Percentiles rank a stretch among this genome's conserved stretches.
phyloP scores from a whole-genome alignment of 345 rosid genomes.

The Brassica cretica region DNA sequence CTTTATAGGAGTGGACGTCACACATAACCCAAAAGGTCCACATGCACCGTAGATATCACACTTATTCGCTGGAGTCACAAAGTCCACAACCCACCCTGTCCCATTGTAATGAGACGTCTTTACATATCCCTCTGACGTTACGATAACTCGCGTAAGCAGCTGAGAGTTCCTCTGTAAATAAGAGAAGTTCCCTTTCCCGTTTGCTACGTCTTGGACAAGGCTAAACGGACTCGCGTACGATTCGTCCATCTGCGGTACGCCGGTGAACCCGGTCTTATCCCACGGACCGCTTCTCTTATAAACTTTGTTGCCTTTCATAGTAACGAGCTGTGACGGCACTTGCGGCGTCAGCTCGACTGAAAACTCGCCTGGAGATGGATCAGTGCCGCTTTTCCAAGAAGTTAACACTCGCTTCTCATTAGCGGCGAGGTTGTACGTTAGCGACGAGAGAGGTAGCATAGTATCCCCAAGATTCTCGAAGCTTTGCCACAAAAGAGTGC shows the following conservation, averaged over 20 bases:
- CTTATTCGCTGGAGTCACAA: background rate
- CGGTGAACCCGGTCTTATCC: slow-evolving; percentile 10
- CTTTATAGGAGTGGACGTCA: slow-evolving; percentile 2
- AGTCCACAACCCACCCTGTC: slow-evolving; percentile 22
- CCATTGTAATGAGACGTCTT: slow-evolving; percentile 20
- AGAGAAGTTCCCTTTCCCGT: slow-evolving; percentile 25
- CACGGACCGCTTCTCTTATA: slow-evolving; percentile 38
- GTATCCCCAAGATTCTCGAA: slow-evolving; percentile 38
- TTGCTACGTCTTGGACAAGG: slow-evolving; percentile 21
- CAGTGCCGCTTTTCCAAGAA: slow-evolving; percentile 29
- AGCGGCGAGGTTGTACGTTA: slow-evolving; percentile 24
- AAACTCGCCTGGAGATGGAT: slow-evolving; percentile 37
- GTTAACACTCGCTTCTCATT: slow-evolving; percentile 23
- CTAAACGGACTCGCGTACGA: slow-evolving; percentile 21
- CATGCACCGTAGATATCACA: slow-evolving; percentile 28
- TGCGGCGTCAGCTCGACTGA: slow-evolving; percentile 24
- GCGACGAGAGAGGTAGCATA: slow-evolving; percentile 20
- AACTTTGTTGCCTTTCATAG: slow-evolving; percentile 11
- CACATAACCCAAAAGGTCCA: slow-evolving; percentile 38
- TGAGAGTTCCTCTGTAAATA: slow-evolving; percentile 6
- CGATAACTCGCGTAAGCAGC: background rate
- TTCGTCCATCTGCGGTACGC: slow-evolving; percentile 31
- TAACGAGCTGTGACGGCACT: slow-evolving; percentile 27
- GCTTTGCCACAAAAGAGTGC: slow-evolving; percentile 22
- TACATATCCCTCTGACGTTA: slow-evolving; percentile 29